Evolutionary conservation across 208 protist genomes (phyloP), one percentile per base, ranked within the genome.

Genomic region (Trypanosoma mega): DNA sequence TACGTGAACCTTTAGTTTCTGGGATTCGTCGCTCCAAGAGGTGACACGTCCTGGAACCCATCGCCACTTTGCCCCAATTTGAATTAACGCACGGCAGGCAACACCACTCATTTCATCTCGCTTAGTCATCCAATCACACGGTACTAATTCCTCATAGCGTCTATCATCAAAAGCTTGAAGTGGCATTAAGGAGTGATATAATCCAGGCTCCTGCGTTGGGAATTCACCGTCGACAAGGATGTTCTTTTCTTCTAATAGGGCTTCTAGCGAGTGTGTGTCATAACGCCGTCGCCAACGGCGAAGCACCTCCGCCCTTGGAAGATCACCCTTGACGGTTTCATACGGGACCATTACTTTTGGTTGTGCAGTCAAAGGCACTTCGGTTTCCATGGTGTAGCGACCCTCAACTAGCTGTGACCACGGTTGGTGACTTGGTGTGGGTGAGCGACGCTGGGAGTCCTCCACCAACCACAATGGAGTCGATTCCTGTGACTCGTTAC

Each of bases 101-200:
- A 93, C 49, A 23, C 84, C 76, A 1, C 72, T 62, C 9, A 62
- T 46, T 27, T 47, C 59, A 31, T 59, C 68, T 43, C 49, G 30
- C 23, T 55, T 75, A 1, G 67, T 55, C 47, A 77, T 45, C 89
- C 94, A 94, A 61, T 97, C 88, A n/a, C 48, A 51, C 0, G 74
- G 44, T 1, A 67, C 70, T 27, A 93, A 76, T 39, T 85, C 79
- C 45, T 98, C 97, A 63, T 85, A 97, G 16, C 87, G 59, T 27
- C 80, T 65, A 47, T 92, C 81, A 67, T 99, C 97, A 69, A 98
- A 98, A 2, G 78, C 77, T 48, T 97, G 85, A 9, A 98, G 75
- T 1, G 94, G 94, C 9, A 98, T 68, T 23, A 92, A 88, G 1
- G 76, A 54, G 51, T 89, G 66, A 65, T 85, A 94, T 23, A 43